Evolutionary conservation across 352 stramenopile genomes (phyloP), one percentile per base, ranked within the genome.

Genomic region (Pythium aquatile): DNA sequence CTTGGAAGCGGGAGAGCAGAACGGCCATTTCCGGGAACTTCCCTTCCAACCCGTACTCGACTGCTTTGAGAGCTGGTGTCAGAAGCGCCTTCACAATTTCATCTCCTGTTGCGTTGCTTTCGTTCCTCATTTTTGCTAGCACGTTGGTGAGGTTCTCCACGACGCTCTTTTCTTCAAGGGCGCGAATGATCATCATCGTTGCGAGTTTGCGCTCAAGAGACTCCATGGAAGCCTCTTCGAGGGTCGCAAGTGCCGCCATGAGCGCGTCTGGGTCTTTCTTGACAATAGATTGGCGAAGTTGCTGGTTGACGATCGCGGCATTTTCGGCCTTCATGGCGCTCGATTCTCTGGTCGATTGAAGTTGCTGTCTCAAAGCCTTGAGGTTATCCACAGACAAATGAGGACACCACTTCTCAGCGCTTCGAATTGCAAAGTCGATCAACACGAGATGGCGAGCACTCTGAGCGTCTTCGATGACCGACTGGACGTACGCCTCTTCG

Each of bases 101-200:
- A 11, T 70, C 68, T 9, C 56, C 37, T 28, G 67, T 53, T 8
- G 61, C 39, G 7, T 61, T 55, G 20, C 16, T 30, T 17, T 40
- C 8, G 28, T 58, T 40, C n/a, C 49, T 51, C 6, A 73, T 30
- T 11, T 51, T 30, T 11, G 63, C 51, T 2, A 69, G 14, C 7
- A 72, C 74, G 26, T 82, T 76, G 2, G 69, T 72, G 29, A 92
- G 59, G 6, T 70, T 69, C 37, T 92, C 83, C 5, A 81, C 68
- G 0, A 75, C 81, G 24, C 81, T 85, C 63, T 90, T 90, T 64
- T 90, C 83, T 59, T 92, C 83, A 1, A 92, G 63, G 29, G 83
- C 75, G 47, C 83, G 79, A 62, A 92, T 92, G 56, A 90, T 87
- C 77, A 90, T 85, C 80, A 90, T 89, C 10, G 83, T 92, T 30